Base-by-base conservation (phyloP, 2,329 filamentous ascomycete genomes). In the Fusarium musae region DNA sequence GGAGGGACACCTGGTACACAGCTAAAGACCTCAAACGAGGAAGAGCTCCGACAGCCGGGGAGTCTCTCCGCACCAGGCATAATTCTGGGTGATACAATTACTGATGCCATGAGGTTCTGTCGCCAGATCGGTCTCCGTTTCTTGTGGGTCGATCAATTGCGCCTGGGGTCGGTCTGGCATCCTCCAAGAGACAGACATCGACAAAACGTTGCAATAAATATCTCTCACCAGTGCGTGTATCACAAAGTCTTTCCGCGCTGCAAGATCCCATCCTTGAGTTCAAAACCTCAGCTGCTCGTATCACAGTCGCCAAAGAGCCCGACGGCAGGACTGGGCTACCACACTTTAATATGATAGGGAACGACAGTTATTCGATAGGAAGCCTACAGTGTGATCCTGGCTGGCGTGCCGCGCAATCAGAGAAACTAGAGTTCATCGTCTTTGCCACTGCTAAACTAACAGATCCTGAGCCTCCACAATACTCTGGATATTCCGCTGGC, bases 131-230 rank as follows among this genome's bases (percentile, higher is more conserved):
- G 15, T 12, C 3, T 32, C 0, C 46, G 21, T 6, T 49, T 49
- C 5, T 4, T 49, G 1, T 49, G 21, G 46, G 46, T 49, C 5
- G 28, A 49, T 30, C 28, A 23, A 23, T 23, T 23, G 21, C 4
- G 19, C 1, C 5, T 49, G 28, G 46, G 46, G 28, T 4, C 9
- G 46, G 21, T 32, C 46, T 3, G 28, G 46, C 5, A n/a, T 49
- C 10, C 1, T n/a, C 10, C 7, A 32, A 17, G 28, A n/a, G 7
- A 49, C 28, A n/a, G 46, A 49, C 10, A 32, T 32, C 6, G 28
- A 32, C 21, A 49, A 6, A 0, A 2, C 5, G 28, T 32, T 49
- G 7, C 21, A 5, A n/a, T 1, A 17, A 6, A 32, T 17, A 5
- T n/a, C 9, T 49, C 3, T 49, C 46, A 17, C 46, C 46, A 32